These are phyloP conservation scores for Debaryomyces udenii DNA, from an alignment of 1,139 yeast species.

Conservation along the genomic window DNA sequence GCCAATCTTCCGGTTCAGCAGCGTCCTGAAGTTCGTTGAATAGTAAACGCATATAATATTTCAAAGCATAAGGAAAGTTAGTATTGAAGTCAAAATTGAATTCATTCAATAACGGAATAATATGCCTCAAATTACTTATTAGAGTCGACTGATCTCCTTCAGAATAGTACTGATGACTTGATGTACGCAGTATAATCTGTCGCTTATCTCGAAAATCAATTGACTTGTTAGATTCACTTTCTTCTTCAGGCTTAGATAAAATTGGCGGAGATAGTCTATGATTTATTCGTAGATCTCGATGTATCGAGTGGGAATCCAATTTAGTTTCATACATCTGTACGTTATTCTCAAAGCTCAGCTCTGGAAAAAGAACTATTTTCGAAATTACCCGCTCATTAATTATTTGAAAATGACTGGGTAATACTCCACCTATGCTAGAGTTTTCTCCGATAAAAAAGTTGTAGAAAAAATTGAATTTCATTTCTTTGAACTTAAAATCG, in stretches of 20 bases:
- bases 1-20: slow-evolving; percentile 22
- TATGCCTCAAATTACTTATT: slow-evolving; percentile 22
- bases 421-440: slow-evolving; percentile 14
- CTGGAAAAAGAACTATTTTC: slow-evolving; percentile 17
- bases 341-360: slow-evolving; percentile 9
- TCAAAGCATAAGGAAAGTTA: slow-evolving; percentile 26
- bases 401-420: slow-evolving; percentile 19
- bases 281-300: too few relatives aligned
- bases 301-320: background rate
- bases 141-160: slow-evolving; percentile 21
- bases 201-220: background rate
- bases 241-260: background rate
- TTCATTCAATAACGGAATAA: slow-evolving; percentile 37
- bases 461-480: slow-evolving; percentile 22
- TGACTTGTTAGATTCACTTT: background rate
- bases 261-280: background rate
- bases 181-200: background rate
- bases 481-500: slow-evolving; percentile 21
- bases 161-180: slow-evolving; percentile 12
- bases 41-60: slow-evolving; percentile 25
- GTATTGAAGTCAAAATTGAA: slow-evolving; percentile 30
- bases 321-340: background rate
- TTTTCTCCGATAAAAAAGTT: slow-evolving; percentile 21
- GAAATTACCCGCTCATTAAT: slow-evolving; percentile 19
- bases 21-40: slow-evolving; percentile 24